Conservation (phyloP, 2,329 filamentous ascomycete species). For the Colletotrichum karsti region DNA sequence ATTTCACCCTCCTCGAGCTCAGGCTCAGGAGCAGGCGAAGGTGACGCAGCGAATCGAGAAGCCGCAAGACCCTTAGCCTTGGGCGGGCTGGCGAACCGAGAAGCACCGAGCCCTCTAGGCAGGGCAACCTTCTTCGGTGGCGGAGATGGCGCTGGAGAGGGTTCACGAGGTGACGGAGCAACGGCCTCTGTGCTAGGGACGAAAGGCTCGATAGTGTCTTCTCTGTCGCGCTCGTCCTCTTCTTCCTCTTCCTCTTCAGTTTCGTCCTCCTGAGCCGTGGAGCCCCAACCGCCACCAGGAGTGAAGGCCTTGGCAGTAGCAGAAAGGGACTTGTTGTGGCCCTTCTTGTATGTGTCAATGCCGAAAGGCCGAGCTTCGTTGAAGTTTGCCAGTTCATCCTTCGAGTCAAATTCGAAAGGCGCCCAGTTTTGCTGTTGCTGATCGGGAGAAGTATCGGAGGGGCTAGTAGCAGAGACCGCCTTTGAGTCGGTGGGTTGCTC, state of each 20-base stretch:
- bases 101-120: conserved; percentile 53
- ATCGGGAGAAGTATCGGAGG: conserved; percentile 61
- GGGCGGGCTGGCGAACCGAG: conserved; percentile 54
- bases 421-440: conserved; percentile 61
- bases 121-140: conserved; percentile 30
- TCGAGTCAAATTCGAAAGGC: conserved; percentile 68
- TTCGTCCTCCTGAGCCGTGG: conserved; percentile 19
- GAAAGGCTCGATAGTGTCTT: conserved; percentile 28
- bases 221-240: conserved; percentile 27
- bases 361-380: conserved; percentile 60
- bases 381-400: conserved; percentile 57
- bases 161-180: conserved; percentile 2
- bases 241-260: conserved; percentile 31
- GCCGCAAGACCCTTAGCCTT: conserved; percentile 52
- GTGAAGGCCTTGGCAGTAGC: conserved; percentile 77
- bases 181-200: conserved; percentile 6
- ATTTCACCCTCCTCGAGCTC: conserved; percentile 36
- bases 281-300: conserved; percentile 44
- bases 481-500: conserved; percentile 62
- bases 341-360: conserved; percentile 51
- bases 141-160: conserved; percentile 30
- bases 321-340: conserved; percentile 68
- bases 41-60: conserved; percentile 53
- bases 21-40: conserved; percentile 44
- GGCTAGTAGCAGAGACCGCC: conserved; percentile 54